A percentile compares a stretch with the other conserved stretches of the same genome.
Conservation (phyloP, 441 rosid species). For the Populus hybrid region DNA sequence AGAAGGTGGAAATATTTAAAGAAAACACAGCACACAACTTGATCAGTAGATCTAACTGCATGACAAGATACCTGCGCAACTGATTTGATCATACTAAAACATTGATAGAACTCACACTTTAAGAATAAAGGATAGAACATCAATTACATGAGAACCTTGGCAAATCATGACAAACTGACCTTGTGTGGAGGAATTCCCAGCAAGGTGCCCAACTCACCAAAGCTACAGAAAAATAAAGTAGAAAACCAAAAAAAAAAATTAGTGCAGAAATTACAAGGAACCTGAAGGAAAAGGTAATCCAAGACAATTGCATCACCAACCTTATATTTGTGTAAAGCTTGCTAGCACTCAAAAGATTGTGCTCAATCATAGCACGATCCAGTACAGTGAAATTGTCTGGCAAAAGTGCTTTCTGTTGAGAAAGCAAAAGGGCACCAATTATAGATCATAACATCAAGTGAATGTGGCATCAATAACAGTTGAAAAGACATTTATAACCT, state of each 20-base stretch:
- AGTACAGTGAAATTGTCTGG: constrained; percentile 96
- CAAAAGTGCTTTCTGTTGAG: constrained; percentile 82
- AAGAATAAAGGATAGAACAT: not conserved
- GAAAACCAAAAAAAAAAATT: constrained; percentile 9
- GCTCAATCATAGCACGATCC: constrained; percentile 99
- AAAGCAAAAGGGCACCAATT: constrained; percentile 11
- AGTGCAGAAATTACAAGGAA: constrained; percentile 7
- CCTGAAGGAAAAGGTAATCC: not conserved
- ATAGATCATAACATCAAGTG: constrained; percentile 4
- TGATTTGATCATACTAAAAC: not conserved
- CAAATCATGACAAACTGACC: constrained; percentile 33
- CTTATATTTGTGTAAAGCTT: constrained; percentile 96
- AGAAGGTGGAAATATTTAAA: not conserved
- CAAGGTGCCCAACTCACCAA: constrained; percentile 95
- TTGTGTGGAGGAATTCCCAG: constrained; percentile 91
- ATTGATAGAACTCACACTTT: not conserved
- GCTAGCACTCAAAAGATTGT: constrained; percentile 95
- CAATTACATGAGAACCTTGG: not conserved
- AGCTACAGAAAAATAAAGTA: constrained; percentile 38
- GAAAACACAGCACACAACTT: not conserved
- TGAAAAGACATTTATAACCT: constrained; percentile 41
- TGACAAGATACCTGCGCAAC: not conserved
- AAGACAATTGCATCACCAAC: constrained; percentile 32
- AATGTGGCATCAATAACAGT: constrained; percentile 7
- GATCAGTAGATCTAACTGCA: not conserved